A percentile compares a stretch with the other conserved stretches of the same genome.
Conservation (phyloP, 73 alveolate species). For the Paramecium biaurelia region DNA sequence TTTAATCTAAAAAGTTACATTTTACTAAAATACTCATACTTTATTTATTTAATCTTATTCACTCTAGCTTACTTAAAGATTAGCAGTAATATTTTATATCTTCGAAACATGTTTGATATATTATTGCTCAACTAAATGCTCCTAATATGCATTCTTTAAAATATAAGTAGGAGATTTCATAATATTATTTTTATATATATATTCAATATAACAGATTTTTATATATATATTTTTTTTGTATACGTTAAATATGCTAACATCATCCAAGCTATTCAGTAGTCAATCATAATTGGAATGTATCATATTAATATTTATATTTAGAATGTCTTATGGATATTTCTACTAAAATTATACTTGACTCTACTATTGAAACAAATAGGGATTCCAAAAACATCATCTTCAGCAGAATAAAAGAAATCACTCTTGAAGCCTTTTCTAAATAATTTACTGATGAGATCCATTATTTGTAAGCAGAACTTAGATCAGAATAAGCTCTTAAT, state of each 20-base stretch:
- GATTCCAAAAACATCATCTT: not conserved
- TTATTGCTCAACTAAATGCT: not conserved
- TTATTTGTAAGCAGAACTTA: not conserved
- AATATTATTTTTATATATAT: not conserved
- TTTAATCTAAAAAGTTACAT: not conserved
- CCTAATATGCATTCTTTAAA: constrained; percentile 18
- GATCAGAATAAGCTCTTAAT: not conserved
- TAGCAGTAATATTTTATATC: not conserved
- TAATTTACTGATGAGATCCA: not conserved
- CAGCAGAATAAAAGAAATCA: constrained; percentile 5
- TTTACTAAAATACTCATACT: not conserved
- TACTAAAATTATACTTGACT: not conserved
- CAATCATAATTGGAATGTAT: not conserved
- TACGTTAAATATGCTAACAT: not conserved
- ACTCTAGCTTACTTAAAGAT: not conserved
- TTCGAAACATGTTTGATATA: constrained; percentile 25
- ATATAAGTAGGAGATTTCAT: constrained; percentile 53
- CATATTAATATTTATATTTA: not conserved
- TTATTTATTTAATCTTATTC: constrained; percentile 1
- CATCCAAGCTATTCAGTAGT: not conserved
- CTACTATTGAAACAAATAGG: not conserved
- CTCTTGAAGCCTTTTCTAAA: constrained; percentile 9
- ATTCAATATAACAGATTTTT: not conserved
- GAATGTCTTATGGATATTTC: constrained; percentile 8
- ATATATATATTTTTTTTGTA: not conserved